A percentile compares a stretch with the other conserved stretches of the same genome.
phyloP scores from a whole-genome alignment of 1,284 basidiomycete genomes.

The Testicularia cyperi region DNA sequence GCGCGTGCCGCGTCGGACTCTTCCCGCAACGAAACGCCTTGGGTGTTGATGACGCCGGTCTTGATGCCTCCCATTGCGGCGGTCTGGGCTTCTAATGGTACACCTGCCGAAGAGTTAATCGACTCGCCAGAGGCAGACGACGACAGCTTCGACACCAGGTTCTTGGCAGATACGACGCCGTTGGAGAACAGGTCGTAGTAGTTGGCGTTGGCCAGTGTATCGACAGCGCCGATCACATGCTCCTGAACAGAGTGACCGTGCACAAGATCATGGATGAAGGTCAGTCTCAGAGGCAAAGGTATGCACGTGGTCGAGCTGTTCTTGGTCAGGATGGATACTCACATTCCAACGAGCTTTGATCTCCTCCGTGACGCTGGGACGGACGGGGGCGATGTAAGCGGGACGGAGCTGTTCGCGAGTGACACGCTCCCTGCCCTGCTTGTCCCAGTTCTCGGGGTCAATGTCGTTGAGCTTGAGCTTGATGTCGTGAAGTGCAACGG shows the following conservation, averaged over 20 bases:
- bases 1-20: conserved; percentile 2
- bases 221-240: conserved; percentile 23
- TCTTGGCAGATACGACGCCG: conserved; percentile 23
- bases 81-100: conserved; percentile 14
- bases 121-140: conserved; percentile 1
- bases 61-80: conserved; percentile 29
- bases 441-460: conserved; percentile 43
- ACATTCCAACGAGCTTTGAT: conserved; percentile 44
- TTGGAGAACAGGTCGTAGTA: conserved; percentile 39
- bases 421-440: conserved; percentile 23
- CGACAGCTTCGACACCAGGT: conserved; percentile 7
- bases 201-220: conserved; percentile 25
- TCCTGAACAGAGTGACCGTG: too few relatives aligned
- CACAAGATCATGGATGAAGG: background rate
- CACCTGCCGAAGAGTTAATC: conserved; percentile 1
- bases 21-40: conserved; percentile 25
- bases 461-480: conserved; percentile 38
- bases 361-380: conserved; percentile 31
- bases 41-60: conserved; percentile 35
- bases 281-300: too few relatives aligned
- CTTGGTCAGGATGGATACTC: conserved; percentile 7
- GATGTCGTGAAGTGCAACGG: conserved; percentile 23
- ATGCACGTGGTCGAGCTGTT: too few relatives aligned
- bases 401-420: conserved; percentile 20
- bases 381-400: conserved; percentile 29